A percentile compares a stretch with the other conserved stretches of the same genome.
These are phyloP conservation scores for Mycena polygramma DNA, from an alignment of 768 basidiomycete genomes.

Conservation along the genomic window DNA sequence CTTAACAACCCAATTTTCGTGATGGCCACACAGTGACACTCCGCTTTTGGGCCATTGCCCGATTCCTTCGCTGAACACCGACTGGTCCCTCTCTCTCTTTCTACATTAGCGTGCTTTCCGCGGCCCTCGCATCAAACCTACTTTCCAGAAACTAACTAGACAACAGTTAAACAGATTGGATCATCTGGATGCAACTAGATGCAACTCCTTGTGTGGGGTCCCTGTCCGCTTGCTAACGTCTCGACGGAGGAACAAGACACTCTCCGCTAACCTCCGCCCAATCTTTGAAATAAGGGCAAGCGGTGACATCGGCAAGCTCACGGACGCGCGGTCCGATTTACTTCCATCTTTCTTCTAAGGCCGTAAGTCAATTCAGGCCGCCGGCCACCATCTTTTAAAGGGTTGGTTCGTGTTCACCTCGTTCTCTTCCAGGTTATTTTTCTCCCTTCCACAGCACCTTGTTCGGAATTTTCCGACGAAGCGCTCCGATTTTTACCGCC, in stretches of 20 bases:
- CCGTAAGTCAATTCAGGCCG: conserved; percentile 10
- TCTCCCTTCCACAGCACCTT: not conserved
- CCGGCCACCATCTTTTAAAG: not conserved
- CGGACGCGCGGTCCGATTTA: conserved; percentile 2
- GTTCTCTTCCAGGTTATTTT: not conserved
- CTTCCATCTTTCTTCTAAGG: not conserved
- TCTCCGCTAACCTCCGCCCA: not conserved
- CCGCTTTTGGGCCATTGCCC: not conserved
- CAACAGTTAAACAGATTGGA: not conserved
- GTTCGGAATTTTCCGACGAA: conserved; percentile 1
- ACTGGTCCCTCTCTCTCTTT: not conserved
- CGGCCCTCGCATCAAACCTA: conserved; percentile 20
- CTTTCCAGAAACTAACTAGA: not conserved
- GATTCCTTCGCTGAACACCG: not conserved
- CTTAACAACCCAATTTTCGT: conserved; percentile 32
- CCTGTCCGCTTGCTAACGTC: not conserved
- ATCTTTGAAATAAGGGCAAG: conserved; percentile 30
- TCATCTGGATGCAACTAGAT: not conserved
- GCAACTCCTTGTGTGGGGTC: conserved; percentile 3
- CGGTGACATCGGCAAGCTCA: not conserved
- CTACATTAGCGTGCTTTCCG: conserved; percentile 10
- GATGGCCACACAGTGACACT: conserved; percentile 8
- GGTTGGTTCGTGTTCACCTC: conserved; percentile 28
- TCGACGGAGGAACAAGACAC: conserved; percentile 23
- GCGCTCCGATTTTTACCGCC: too few relatives aligned